Evolutionary conservation across 805 yeast species (phyloP), one percentile per base, ranked within the genome.

Genomic region (Yarrowia sp.): DNA sequence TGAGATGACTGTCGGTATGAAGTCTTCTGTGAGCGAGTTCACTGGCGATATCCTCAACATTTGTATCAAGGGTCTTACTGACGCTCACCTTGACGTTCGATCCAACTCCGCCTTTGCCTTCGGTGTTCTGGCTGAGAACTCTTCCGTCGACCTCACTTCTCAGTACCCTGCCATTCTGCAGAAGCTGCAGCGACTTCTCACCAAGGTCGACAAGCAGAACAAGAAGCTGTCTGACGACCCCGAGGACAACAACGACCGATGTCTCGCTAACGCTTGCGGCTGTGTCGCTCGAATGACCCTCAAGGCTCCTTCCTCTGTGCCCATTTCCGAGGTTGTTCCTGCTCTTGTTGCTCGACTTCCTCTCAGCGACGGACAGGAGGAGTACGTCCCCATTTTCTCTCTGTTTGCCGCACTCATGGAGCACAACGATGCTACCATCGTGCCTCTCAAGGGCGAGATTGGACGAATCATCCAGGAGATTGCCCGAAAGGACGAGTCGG

Each of bases 41-140:
- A 77, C 86, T 42, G 83, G 85, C 68, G 90, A 88, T 69, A 79
- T 95, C 73, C 78, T 91, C 72, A 85, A 86, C 74, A 79, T 87
- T 43, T 88, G 95, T 74, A 79, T 83, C 60, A 81, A 84, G 66
- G 86, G 88, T 69, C 81, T 93, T 67, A 82, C 88, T 65, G 85
- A 86, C 73, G 92, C 89, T 74, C 88, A 95, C 14, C 80, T 89
- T 68, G 96, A 91, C 74, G 98, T 91, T 66, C 88, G 93, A 78
- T 92, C 97, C 71, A 90, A 92, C 71, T 93, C 98, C 62, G 97
- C 98, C 15, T 95, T 91, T 75, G 99, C 98, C 80, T 86, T 90
- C 70, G 99, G 99, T 71, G 77, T 92, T 67, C 77, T 92, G 67
- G 76, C 86, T 67, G 84, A 84, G 72, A 70, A 78, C 76, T 75